These are phyloP conservation scores for Sporodiniella umbellata DNA, from an alignment of 371 early-diverging fungal species.

Conservation along the genomic window DNA sequence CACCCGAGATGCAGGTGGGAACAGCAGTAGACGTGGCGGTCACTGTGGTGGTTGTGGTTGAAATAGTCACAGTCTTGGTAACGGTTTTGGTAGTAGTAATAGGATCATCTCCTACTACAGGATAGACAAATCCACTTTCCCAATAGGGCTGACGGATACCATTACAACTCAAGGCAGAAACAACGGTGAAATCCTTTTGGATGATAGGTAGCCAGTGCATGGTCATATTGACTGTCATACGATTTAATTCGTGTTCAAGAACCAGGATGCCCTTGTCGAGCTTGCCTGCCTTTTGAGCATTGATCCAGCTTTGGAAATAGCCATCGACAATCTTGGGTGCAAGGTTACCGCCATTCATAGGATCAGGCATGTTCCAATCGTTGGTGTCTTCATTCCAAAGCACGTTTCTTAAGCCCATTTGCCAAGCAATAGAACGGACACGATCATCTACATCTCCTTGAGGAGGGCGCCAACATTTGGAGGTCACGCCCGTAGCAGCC, in stretches of 20 bases:
- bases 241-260: constrained; percentile 50
- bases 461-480: constrained; percentile 54
- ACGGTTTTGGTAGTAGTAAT: not conserved
- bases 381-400: constrained; percentile 43
- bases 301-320: constrained; percentile 40
- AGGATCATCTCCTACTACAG: constrained; percentile 5
- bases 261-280: constrained; percentile 35
- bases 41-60: constrained; percentile 1
- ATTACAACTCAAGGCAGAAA: constrained; percentile 43
- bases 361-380: constrained; percentile 17
- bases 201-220: constrained; percentile 47
- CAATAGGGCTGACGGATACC: constrained; percentile 47
- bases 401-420: constrained; percentile 44
- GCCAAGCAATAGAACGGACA: constrained; percentile 48
- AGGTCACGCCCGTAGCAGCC: constrained; percentile 51
- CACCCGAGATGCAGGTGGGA: constrained; percentile 2
- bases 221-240: constrained; percentile 43
- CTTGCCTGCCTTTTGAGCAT: constrained; percentile 30
- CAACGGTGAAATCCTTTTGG: constrained; percentile 36
- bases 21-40: not conserved
- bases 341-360: constrained; percentile 21
- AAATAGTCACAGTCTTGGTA: not conserved
- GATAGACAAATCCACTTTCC: constrained; percentile 41
- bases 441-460: constrained; percentile 53
- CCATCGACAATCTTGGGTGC: constrained; percentile 26